Base-by-base conservation (phyloP, 2,329 filamentous ascomycete species). In the Ophiostoma populinum region DNA sequence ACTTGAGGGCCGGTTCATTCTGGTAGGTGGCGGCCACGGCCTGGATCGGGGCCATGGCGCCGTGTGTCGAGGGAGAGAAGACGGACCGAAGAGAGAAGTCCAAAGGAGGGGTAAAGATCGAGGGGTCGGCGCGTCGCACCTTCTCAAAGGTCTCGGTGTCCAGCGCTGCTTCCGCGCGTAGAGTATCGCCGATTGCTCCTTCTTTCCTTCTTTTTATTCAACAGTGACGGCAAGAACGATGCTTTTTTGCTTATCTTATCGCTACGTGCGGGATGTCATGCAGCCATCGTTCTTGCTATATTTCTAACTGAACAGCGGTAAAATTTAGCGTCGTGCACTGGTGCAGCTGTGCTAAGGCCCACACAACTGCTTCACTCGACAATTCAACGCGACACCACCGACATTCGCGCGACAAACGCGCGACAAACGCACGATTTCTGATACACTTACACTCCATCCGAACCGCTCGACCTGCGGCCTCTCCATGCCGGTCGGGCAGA, bases 1-100 rank as follows among this genome's bases (percentile, higher is more conserved):
- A 37, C 17, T 43, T 45, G 16, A 36, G 31, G 0, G 35, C 24
- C n/a, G 42, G 43, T 24, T 45, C 2, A 28, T 29, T 20, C 30
- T 40, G 30, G 15, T 22, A 32, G 3, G 19, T 11, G 13, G 30
- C 30, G 4, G 15, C 30, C 15, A 24, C 13, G n/a, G 24, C 30
- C 30, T 20, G 13, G 20, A 32, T 32, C 8, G n/a, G n/a, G 2
- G 24, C 28, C 41, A 42, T 43, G 12, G 24, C n/a, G n/a, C n/a
- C n/a, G n/a, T n/a, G n/a, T 16, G 18, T 22, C 13, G 16, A 6
- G 19, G 21, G 7, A n/a, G 10, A 12, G 11, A 6, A 22, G 24
- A 24, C n/a, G 2, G 21, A 15, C 13, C 17, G 10, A 15, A 21
- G 13, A 11, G 1, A 24, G 10, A 18, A 22, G 20, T 20, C 10